phyloP scores from a whole-genome alignment of 2,329 filamentous ascomycete species.

The Cladosporium austrohemisphaericum region DNA sequence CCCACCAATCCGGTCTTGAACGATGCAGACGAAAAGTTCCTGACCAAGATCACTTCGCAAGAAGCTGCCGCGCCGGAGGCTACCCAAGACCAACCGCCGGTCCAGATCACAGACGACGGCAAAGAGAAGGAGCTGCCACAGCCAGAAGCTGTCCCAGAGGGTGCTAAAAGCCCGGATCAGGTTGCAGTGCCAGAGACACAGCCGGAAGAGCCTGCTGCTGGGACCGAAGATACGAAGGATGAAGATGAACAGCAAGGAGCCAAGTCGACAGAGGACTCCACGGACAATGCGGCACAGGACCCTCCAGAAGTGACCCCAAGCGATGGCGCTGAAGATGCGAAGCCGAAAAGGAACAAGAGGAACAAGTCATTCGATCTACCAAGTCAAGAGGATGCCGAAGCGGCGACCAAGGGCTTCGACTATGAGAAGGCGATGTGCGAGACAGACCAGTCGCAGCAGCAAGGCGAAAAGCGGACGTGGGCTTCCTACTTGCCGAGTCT shows the following conservation, averaged over 20 bases:
- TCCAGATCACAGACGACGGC: slow-evolving; percentile 33
- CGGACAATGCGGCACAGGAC: slow-evolving; percentile 24
- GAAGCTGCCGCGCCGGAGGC: slow-evolving; percentile 39
- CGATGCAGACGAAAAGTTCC: slow-evolving; percentile 58
- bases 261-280: background rate
- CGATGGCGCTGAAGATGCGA: slow-evolving; percentile 22
- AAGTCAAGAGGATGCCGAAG: slow-evolving; percentile 35
- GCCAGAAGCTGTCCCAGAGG: slow-evolving; percentile 22
- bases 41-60: slow-evolving; percentile 49
- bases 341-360: slow-evolving; percentile 30
- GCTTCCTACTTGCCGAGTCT: slow-evolving; percentile 32
- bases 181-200: slow-evolving; percentile 29
- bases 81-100: slow-evolving; percentile 27
- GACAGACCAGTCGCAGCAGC: slow-evolving; percentile 16
- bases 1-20: slow-evolving; percentile 50
- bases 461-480: slow-evolving; percentile 37
- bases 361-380: slow-evolving; percentile 30
- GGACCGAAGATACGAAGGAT: slow-evolving; percentile 21
- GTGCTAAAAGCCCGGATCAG: slow-evolving; percentile 21
- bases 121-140: slow-evolving; percentile 30
- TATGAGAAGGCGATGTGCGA: slow-evolving; percentile 11
- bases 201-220: slow-evolving; percentile 34
- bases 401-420: slow-evolving; percentile 27
- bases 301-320: slow-evolving; percentile 20
- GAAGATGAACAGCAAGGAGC: slow-evolving; percentile 22